These are phyloP conservation scores for Euclidium syriacum DNA, from an alignment of 345 rosid species.

Conservation along the genomic window DNA sequence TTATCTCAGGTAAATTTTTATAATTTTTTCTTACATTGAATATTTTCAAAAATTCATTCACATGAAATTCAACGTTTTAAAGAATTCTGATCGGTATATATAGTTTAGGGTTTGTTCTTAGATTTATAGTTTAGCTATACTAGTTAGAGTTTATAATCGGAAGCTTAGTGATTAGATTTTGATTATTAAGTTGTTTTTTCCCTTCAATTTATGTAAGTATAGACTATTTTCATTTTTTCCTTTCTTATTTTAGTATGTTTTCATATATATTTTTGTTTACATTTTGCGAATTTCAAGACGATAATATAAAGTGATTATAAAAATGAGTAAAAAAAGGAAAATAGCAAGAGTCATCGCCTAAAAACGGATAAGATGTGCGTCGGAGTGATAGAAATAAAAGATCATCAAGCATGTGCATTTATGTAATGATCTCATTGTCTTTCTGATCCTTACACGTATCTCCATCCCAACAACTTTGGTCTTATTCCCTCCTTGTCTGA, in stretches of 20 bases:
- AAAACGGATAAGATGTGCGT: conserved; percentile 18
- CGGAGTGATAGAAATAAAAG: not conserved
- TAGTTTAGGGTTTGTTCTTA: too few relatives aligned
- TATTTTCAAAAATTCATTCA: not conserved
- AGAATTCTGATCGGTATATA: not conserved
- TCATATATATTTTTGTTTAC: too few relatives aligned
- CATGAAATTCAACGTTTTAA: not conserved
- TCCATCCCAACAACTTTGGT: conserved; percentile 14
- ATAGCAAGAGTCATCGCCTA: not conserved
- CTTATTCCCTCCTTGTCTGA: not conserved
- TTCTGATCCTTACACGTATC: conserved; percentile 12
- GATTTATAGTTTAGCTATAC: too few relatives aligned
- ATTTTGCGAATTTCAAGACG: conserved; percentile 16
- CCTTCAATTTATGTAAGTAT: too few relatives aligned
- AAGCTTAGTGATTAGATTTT: too few relatives aligned
- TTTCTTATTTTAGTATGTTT: too few relatives aligned
- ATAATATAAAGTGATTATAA: conserved; percentile 7
- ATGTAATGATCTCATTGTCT: not conserved
- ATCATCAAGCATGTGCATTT: conserved; percentile 18
- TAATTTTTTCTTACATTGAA: not conserved
- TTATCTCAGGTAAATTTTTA: conserved; percentile 32
- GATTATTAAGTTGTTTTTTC: too few relatives aligned
- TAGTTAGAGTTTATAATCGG: too few relatives aligned
- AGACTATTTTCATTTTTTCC: too few relatives aligned
- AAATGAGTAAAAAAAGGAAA: not conserved